Evolutionary conservation across 2,329 filamentous ascomycete genomes (phyloP), one percentile per base, ranked within the genome.

Genomic region (Rutstroemia sp.): DNA sequence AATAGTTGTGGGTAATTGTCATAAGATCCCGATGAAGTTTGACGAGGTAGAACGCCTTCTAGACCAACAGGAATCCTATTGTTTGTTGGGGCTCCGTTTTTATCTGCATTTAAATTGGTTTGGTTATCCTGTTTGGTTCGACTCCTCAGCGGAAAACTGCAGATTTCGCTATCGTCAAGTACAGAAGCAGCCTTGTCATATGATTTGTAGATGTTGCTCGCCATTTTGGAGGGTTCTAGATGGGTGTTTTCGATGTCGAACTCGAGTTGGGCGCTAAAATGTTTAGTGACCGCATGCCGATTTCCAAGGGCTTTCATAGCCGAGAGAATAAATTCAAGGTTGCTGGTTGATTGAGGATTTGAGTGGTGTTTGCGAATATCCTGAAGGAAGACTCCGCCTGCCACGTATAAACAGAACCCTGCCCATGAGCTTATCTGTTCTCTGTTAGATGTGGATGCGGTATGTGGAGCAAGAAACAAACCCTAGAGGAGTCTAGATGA

Each of bases 341-440:
- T 79, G 8, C 69, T 62, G 45, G 75, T 67, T 17, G 57, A 63
- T 47, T 62, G 54, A 7, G 65, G 56, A 14, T 52, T 56, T 16
- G 58, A 59, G 3, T 58, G 51, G 3, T 58, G 56, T 14, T 39
- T 59, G 19, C 83, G 83, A 65, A 87, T 89, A 30, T 89, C 79
- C 60, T 89, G 84, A 63, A 94, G 86, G 1, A 94, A 95, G 0
- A 95, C 90, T 0, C 90, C 84, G 3, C 86, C 85, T 16, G 92
- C 88, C 39, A 91, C 88, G 67, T 95, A 96, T 17, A 96, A 75
- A 54, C 89, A 91, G 63, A 96, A 84, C 0, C 89, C 87, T 56
- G 88, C 81, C 66, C 92, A 87, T 0, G 88, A 87, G 61, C 87
- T 90, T 77, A 85, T 84, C 86, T 90, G 23, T 16, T 27, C 58